These are phyloP conservation scores for Aspergillus hancockii DNA, from an alignment of 495 filamentous ascomycete species.

Conservation along the genomic window DNA sequence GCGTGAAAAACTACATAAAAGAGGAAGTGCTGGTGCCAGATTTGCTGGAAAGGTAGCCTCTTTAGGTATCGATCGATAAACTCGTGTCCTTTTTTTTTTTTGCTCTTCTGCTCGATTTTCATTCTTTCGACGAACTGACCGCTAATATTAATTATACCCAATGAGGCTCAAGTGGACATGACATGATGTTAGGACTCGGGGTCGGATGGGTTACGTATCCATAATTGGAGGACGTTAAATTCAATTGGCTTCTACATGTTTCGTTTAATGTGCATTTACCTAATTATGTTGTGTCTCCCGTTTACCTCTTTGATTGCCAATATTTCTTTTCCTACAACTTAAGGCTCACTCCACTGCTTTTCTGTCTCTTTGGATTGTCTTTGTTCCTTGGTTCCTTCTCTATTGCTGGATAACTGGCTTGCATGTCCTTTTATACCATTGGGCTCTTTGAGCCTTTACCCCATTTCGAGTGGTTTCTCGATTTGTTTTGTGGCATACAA, in stretches of 20 bases:
- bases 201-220: constrained; percentile 4
- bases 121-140: background rate
- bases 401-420: background rate
- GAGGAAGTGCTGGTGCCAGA: constrained; percentile 50
- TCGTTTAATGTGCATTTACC: background rate
- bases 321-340: constrained; percentile 2
- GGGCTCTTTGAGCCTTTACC: background rate
- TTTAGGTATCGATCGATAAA: constrained; percentile 45
- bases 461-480: background rate
- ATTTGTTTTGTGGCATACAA: background rate
- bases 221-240: background rate
- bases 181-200: constrained; percentile 14
- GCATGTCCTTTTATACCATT: constrained; percentile 5
- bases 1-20: constrained; percentile 52
- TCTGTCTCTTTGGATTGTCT: background rate
- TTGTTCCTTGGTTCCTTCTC: background rate
- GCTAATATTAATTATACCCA: constrained; percentile 21
- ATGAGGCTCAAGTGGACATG: constrained; percentile 20
- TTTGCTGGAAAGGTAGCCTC: constrained; percentile 52
- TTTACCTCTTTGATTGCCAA: constrained; percentile 6
- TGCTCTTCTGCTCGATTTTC: constrained; percentile 5
- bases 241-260: constrained; percentile 2
- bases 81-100: constrained; percentile 3
- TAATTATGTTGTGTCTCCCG: background rate
- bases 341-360: background rate